phyloP scores from a whole-genome alignment of 768 basidiomycete genomes.

The Boletus reticulatus region DNA sequence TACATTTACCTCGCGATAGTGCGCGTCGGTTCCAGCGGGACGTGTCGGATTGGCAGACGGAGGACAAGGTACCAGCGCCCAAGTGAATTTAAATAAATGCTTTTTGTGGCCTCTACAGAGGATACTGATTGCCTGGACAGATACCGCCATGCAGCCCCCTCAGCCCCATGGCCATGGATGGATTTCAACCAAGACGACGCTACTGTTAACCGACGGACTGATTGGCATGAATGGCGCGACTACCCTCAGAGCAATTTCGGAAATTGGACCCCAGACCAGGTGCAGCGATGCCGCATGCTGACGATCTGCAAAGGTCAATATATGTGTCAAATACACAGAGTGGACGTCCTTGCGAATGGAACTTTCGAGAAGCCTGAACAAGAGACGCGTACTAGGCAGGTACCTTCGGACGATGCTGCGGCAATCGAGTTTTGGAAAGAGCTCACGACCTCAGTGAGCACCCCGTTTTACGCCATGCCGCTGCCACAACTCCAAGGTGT shows the following conservation, averaged over 20 bases:
- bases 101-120: not conserved
- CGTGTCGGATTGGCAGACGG: constrained; percentile 8
- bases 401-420: constrained; percentile 13
- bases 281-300: constrained; percentile 34
- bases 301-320: constrained; percentile 14
- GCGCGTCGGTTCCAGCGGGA: not conserved
- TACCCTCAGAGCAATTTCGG: constrained; percentile 55
- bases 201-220: not conserved
- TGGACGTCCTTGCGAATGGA: constrained; percentile 19
- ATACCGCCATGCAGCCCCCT: constrained; percentile 38
- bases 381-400: not conserved
- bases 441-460: constrained; percentile 27
- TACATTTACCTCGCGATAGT: not conserved
- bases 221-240: too few species aligned
- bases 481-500: not conserved
- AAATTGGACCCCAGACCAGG: constrained; percentile 53
- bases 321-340: constrained; percentile 18
- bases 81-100: constrained; percentile 11
- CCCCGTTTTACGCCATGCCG: not conserved
- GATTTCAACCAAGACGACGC: constrained; percentile 30
- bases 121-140: constrained; percentile 24
- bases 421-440: constrained; percentile 27
- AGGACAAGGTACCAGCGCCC: constrained; percentile 22
- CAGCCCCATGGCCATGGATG: constrained; percentile 44
- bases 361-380: constrained; percentile 14